Percentiles rank a stretch among this genome's conserved stretches.
phyloP scores from a whole-genome alignment of 2,329 filamentous ascomycete genomes.

The Botrytis deweyae region DNA sequence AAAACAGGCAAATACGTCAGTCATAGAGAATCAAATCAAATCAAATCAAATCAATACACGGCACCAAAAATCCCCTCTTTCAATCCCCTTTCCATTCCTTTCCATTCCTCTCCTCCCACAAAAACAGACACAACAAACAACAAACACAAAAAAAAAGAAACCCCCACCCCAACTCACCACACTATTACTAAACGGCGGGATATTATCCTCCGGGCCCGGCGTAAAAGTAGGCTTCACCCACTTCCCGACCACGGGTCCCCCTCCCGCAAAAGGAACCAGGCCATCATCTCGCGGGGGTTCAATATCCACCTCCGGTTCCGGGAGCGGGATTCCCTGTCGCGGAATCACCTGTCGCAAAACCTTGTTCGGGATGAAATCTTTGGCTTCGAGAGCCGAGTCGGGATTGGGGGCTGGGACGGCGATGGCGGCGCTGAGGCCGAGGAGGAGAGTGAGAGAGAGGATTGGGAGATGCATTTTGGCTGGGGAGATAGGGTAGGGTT shows the following conservation, averaged over 20 bases:
- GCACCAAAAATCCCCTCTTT: no score
- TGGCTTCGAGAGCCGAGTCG: not conserved
- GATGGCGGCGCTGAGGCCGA: not conserved
- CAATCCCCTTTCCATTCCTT: no score
- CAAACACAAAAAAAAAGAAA: not conserved
- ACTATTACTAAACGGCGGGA: constrained; percentile 12
- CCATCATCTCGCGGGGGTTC: not conserved
- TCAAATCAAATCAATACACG: no score
- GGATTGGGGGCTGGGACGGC: not conserved
- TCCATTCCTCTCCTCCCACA: not conserved
- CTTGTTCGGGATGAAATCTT: not conserved
- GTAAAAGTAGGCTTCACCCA: constrained; percentile 9
- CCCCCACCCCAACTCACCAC: not conserved
- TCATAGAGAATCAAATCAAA: not conserved
- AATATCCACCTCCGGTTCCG: not conserved
- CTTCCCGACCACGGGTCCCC: not conserved
- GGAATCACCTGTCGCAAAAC: rapidly evolving
- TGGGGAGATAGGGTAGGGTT: not conserved
- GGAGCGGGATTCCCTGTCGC: not conserved
- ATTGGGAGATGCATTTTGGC: not conserved
- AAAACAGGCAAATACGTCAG: not conserved
- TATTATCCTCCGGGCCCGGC: not conserved
- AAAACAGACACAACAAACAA: not conserved
- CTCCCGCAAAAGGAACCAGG: not conserved
- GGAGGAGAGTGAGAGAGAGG: not conserved